phyloP scores from a whole-genome alignment of 192 early-diverging fungal genomes.

The Backusella tuberculispora region DNA sequence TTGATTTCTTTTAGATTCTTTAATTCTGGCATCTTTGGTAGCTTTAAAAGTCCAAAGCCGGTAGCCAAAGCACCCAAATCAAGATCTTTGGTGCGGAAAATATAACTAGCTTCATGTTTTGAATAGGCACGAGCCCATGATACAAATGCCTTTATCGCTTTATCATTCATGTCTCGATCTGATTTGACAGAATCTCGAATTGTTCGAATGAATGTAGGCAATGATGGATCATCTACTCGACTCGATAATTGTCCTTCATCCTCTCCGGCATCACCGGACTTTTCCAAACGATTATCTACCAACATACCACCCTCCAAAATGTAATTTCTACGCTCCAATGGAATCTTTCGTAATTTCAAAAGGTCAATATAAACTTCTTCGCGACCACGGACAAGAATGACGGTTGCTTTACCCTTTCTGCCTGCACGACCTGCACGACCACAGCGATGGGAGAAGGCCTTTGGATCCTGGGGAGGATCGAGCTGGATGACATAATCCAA shows the following conservation, averaged over 20 bases:
- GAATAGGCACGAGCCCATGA: slow-evolving; percentile 89
- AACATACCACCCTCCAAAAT: slow-evolving; percentile 46
- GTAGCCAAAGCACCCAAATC: slow-evolving; percentile 78
- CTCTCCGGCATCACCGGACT: slow-evolving; percentile 40
- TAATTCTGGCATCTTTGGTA: slow-evolving; percentile 97
- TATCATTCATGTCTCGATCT: slow-evolving; percentile 84
- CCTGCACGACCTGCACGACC: slow-evolving; percentile 93
- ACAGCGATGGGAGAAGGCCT: slow-evolving; percentile 93
- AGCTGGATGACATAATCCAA: slow-evolving; percentile 94
- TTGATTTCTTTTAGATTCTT: slow-evolving; percentile 35
- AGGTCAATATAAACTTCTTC: slow-evolving; percentile 93
- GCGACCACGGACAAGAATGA: slow-evolving; percentile 78
- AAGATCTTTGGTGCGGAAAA: slow-evolving; percentile 86
- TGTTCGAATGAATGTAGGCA: slow-evolving; percentile 54
- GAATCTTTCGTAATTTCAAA: slow-evolving; percentile 88
- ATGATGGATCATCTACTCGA: slow-evolving; percentile 47
- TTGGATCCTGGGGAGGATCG: slow-evolving; percentile 96
- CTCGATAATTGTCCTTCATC: slow-evolving; percentile 30
- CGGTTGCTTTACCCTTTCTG: slow-evolving; percentile 80
- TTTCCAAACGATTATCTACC: slow-evolving; percentile 40
- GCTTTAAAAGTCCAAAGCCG: slow-evolving; percentile 76
- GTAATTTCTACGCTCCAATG: slow-evolving; percentile 59
- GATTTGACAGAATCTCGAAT: slow-evolving; percentile 59
- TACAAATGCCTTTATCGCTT: slow-evolving; percentile 84
- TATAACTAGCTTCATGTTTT: slow-evolving; percentile 92